Evolutionary conservation across 108 stramenopile genomes (phyloP), one percentile per base, ranked within the genome.

Genomic region (Cyclotella distinguenda): DNA sequence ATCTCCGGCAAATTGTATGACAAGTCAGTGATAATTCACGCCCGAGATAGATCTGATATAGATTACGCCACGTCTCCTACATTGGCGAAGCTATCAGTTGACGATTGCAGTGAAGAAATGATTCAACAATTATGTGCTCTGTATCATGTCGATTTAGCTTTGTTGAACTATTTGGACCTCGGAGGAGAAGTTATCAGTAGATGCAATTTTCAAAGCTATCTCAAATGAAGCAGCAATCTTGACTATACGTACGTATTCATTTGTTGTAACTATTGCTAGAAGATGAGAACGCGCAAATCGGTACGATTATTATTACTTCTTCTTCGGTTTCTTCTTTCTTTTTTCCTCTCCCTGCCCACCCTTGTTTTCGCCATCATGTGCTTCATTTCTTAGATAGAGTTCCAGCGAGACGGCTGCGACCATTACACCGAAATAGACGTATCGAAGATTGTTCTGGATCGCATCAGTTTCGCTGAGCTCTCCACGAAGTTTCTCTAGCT

Each of bases 71-170:
- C 68, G n/a, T 69, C 68, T n/a, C 26, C 58, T 15, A 69, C 44
- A 36, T 51, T 75, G 11, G 48, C 74, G 5, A 62, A 44, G 34
- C 18, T 68, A 30, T 68, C 67, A 26, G 18, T 22, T 6, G 40
- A 33, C 12, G 67, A 75, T 60, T 74, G 65, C 65, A 59, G 27
- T 26, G 46, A 36, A 8, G 46, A 66, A 26, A 66, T 74, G 65
- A 28, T 74, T 11, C 65, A 50, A 28, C 45, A 60, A 4, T 25
- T 66, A 28, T 63, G 67, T 30, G 26, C 18, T 13, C 27, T 68
- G 40, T 75, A 68, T 63, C 39, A 60, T 34, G 52, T 75, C 15
- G 74, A 75, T 55, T 64, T 75, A 15, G 38, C 26, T 12, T 57
- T 75, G 66, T 51, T 75, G 59, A 53, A 55, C 13, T 68, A 52